phyloP scores from a whole-genome alignment of 2,329 filamentous ascomycete genomes.

The Elsinoe necatrix region DNA sequence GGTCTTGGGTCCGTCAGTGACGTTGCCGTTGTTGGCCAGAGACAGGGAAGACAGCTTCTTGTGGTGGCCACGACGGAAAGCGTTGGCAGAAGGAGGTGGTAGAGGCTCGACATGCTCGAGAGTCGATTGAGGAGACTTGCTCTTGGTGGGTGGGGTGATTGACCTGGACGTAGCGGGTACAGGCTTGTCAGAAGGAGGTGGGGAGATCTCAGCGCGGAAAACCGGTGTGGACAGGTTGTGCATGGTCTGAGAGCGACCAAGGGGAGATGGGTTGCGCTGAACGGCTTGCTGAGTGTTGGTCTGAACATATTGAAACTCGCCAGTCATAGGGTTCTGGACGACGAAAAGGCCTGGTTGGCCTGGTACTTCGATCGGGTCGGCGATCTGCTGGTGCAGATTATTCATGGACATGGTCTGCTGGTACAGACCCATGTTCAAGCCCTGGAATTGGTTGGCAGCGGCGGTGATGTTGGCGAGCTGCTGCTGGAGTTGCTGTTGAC shows the following conservation, averaged over 20 bases:
- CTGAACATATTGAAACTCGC: conserved; percentile 72
- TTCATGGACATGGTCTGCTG: conserved; percentile 50
- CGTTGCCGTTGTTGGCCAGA: conserved; percentile 44
- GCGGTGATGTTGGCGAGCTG: conserved; percentile 78
- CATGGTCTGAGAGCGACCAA: conserved; percentile 24
- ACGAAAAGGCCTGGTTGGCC: conserved; percentile 69
- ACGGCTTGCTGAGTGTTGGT: conserved; percentile 53
- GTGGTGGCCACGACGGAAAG: conserved; percentile 89
- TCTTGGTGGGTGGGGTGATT: conserved; percentile 53
- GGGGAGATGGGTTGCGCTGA: conserved; percentile 24
- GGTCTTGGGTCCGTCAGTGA: conserved; percentile 61
- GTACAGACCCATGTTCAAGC: conserved; percentile 44
- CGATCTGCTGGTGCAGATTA: conserved; percentile 48
- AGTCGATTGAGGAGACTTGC: conserved; percentile 53
- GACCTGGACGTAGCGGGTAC: conserved; percentile 50
- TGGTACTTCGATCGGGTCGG: conserved; percentile 56
- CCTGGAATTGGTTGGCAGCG: conserved; percentile 52
- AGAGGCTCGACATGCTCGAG: conserved; percentile 60
- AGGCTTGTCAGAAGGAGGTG: conserved; percentile 52
- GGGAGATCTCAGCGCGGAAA: conserved; percentile 74
- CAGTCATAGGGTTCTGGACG: conserved; percentile 78
- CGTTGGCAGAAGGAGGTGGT: conserved; percentile 79
- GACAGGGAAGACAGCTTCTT: conserved; percentile 67
- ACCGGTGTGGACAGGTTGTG: conserved; percentile 38
- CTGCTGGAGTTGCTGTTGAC: conserved; percentile 91